Percentiles rank a stretch among this genome's conserved stretches.
Evolutionary conservation across 129 eudicot species (phyloP).

Genomic region (Deinandra increscens): DNA sequence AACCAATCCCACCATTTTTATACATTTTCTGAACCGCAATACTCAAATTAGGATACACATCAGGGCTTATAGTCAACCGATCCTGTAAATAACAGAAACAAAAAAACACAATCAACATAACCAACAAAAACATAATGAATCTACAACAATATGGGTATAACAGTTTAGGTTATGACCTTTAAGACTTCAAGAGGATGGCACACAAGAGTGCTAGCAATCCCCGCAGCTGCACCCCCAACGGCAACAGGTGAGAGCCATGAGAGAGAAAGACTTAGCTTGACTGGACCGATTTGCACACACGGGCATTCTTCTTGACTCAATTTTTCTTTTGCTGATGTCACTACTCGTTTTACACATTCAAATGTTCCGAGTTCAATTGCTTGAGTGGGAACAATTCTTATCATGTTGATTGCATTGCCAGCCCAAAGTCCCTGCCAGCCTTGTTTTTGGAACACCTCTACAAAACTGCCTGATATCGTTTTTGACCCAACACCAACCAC

Average conservation of each 20-base stretch:
- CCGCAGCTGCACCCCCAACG: constrained; percentile 96
- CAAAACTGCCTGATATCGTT: constrained; percentile 69
- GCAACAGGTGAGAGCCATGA: constrained; percentile 94
- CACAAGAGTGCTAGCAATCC: constrained; percentile 77
- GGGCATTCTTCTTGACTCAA: constrained; percentile 55
- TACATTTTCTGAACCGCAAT: constrained; percentile 70
- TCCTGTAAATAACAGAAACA: constrained; percentile 49
- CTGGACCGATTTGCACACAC: constrained; percentile 60
- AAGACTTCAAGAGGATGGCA: constrained; percentile 98
- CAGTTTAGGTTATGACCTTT: constrained; percentile 48
- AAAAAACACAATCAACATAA: background rate
- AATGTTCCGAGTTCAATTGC: constrained; percentile 95
- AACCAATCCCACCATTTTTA: constrained; percentile 67
- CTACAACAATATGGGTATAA: background rate
- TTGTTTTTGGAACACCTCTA: constrained; percentile 73
- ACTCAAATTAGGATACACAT: constrained; percentile 61
- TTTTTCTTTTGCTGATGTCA: constrained; percentile 76
- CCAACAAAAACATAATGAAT: background rate
- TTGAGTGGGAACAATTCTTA: constrained; percentile 91
- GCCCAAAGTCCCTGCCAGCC: constrained; percentile 99
- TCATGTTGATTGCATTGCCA: constrained; percentile 91
- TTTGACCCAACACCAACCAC: constrained; percentile 91
- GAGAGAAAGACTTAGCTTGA: constrained; percentile 57
- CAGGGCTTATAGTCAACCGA: constrained; percentile 84
- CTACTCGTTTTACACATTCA: constrained; percentile 84